phyloP scores from a whole-genome alignment of 768 basidiomycete genomes.

The Myochromella boudieri region DNA sequence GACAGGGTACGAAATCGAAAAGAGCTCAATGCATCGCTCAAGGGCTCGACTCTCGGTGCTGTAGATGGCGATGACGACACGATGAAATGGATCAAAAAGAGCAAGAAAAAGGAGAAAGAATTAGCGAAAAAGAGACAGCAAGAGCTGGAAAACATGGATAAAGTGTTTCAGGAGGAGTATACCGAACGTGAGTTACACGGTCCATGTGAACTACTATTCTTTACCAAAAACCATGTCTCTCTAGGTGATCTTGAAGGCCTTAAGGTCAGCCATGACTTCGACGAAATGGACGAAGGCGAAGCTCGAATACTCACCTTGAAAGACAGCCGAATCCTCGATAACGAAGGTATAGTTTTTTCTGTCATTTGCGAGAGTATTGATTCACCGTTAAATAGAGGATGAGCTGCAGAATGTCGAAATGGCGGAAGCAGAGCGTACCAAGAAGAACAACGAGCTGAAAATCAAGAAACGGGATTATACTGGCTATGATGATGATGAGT shows the following conservation, averaged over 20 bases:
- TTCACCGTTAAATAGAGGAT: constrained; percentile 65
- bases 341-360: constrained; percentile 71
- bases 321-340: constrained; percentile 92
- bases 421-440: constrained; percentile 81
- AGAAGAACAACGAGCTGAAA: constrained; percentile 81
- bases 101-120: constrained; percentile 89
- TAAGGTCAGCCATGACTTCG: constrained; percentile 95
- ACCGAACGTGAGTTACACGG: constrained; percentile 68
- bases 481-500: constrained; percentile 96
- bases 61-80: constrained; percentile 77
- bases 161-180: constrained; percentile 73
- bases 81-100: constrained; percentile 87
- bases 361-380: background rate
- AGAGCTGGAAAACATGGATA: constrained; percentile 85
- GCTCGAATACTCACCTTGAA: constrained; percentile 95
- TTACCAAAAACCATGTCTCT: background rate
- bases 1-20: constrained; percentile 88
- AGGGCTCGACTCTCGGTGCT: constrained; percentile 90
- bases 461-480: constrained; percentile 89
- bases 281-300: constrained; percentile 90
- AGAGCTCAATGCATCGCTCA: constrained; percentile 90
- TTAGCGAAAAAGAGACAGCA: constrained; percentile 79
- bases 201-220: too few relatives aligned
- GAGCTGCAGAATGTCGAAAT: constrained; percentile 95
- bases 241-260: constrained; percentile 88